Conservation (phyloP, 1,139 yeast genomes). For the Casaregolazyma lundiana region DNA sequence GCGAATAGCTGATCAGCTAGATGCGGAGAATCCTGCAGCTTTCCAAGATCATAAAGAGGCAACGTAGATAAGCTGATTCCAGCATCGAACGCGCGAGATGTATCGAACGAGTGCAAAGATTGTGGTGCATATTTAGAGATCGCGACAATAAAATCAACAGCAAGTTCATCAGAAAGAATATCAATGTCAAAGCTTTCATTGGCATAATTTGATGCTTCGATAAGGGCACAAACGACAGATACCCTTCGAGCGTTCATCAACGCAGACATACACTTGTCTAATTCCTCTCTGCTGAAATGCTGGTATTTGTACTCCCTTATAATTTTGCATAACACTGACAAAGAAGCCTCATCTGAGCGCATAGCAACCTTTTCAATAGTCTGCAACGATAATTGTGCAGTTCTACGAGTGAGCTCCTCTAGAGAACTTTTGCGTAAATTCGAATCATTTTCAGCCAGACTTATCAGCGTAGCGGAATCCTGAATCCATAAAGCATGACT, state of each 20-base stretch:
- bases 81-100: slow-evolving; percentile 4
- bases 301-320: not conserved
- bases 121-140: slow-evolving; percentile 2
- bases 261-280: not conserved
- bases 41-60: slow-evolving; percentile 6
- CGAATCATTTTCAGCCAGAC: not conserved
- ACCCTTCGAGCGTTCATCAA: slow-evolving; percentile 15
- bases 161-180: not conserved
- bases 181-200: not conserved
- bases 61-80: slow-evolving; percentile 3
- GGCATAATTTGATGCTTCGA: not conserved
- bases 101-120: not conserved
- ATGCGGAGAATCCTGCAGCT: not conserved
- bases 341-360: not conserved
- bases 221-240: slow-evolving; percentile 18
- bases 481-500: slow-evolving; percentile 8
- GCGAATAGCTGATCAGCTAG: slow-evolving; percentile 1
- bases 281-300: not conserved
- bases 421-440: not conserved
- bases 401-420: slow-evolving; percentile 6
- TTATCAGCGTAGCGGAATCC: slow-evolving; percentile 1
- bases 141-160: slow-evolving; percentile 4
- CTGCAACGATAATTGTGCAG: not conserved
- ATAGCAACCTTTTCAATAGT: not conserved
- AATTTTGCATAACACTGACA: not conserved